phyloP scores from a whole-genome alignment of 495 filamentous ascomycete species.

The Daldinia caldariorum region DNA sequence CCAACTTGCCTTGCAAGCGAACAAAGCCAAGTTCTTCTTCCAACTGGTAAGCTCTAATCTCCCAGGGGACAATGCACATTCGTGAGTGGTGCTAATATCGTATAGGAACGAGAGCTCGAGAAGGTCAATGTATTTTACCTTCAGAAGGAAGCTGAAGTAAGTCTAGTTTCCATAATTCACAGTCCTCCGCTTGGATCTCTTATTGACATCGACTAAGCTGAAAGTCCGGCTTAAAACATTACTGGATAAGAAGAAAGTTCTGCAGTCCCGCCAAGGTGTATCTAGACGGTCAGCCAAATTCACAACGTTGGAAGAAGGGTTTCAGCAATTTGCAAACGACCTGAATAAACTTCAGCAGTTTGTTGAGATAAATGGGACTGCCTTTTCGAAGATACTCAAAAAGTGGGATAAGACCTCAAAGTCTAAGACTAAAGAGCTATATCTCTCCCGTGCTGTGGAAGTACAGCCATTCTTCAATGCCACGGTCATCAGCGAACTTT shows the following conservation, averaged over 20 bases:
- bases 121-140: conserved; percentile 98
- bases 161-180: conserved; percentile 36
- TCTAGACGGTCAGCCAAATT: conserved; percentile 92
- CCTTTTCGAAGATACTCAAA: conserved; percentile 98
- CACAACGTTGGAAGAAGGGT: conserved; percentile 91
- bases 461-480: conserved; percentile 98
- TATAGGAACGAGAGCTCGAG: conserved; percentile 92
- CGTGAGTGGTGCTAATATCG: conserved; percentile 14
- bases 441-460: conserved; percentile 93
- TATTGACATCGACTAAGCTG: conserved; percentile 66
- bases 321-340: conserved; percentile 95
- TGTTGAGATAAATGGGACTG: conserved; percentile 95
- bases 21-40: conserved; percentile 99
- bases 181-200: neutral
- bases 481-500: conserved; percentile 93
- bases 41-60: conserved; percentile 72
- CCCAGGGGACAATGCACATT: conserved; percentile 4
- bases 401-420: conserved; percentile 99
- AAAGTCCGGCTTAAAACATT: conserved; percentile 90
- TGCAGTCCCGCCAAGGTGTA: conserved; percentile 78
- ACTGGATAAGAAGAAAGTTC: conserved; percentile 89
- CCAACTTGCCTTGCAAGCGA: conserved; percentile 93
- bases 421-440: conserved; percentile 97
- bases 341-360: conserved; percentile 98
- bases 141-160: conserved; percentile 96